Percentiles rank a stretch among this genome's conserved stretches.
phyloP scores from a whole-genome alignment of 257 asterid genomes.

The Linaria vulgaris region DNA sequence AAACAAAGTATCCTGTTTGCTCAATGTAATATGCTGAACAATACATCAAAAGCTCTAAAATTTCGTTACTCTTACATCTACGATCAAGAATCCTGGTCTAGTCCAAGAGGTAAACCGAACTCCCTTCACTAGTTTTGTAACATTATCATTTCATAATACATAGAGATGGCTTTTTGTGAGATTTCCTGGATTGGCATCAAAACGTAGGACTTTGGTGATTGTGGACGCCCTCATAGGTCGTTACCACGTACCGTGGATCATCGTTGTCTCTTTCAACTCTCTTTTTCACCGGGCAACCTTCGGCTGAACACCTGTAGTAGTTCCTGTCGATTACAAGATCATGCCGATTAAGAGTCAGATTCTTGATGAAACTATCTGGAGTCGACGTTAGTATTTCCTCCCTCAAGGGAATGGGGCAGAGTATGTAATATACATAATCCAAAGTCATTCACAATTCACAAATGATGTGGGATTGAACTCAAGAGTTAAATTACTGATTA shows the following conservation, averaged over 20 bases:
- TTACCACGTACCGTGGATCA: conserved; percentile 67
- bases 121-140: background rate
- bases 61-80: conserved; percentile 12
- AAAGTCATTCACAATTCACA: too few species aligned
- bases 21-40: conserved; percentile 23
- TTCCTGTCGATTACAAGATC: conserved; percentile 53
- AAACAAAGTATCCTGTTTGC: conserved; percentile 16
- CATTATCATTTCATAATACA: background rate
- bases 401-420: too few species aligned
- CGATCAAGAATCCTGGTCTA: background rate
- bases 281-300: conserved; percentile 91
- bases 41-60: background rate
- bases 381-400: too few species aligned
- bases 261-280: conserved; percentile 86
- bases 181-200: conserved; percentile 27
- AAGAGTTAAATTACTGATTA: too few species aligned
- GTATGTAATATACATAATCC: too few species aligned
- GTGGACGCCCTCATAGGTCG: conserved; percentile 87
- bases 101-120: conserved; percentile 14
- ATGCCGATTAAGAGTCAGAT: conserved; percentile 28
- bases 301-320: conserved; percentile 74
- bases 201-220: conserved; percentile 64
- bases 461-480: too few species aligned
- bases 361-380: too few species aligned
- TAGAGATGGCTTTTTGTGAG: conserved; percentile 7